Evolutionary conservation across 257 asterid genomes (phyloP).

Genomic region (Scutellaria baicalensis): DNA sequence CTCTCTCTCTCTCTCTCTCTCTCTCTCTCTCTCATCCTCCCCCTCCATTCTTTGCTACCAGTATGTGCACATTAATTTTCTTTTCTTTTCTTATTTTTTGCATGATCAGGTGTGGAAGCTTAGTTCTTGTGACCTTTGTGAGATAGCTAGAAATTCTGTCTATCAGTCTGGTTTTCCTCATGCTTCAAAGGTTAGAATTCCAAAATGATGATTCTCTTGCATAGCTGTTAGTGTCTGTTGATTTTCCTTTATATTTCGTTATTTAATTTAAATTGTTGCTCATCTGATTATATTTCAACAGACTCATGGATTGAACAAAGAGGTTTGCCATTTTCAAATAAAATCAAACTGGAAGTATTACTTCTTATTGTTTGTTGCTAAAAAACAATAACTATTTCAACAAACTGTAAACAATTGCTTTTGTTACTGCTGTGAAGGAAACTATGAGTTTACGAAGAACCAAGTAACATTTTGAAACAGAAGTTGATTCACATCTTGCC

Average conservation of each 20-base stretch:
- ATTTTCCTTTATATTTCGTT: background rate
- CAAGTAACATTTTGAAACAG: background rate
- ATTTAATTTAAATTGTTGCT: background rate
- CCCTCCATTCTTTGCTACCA: conserved; percentile 3
- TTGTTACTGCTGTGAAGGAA: background rate
- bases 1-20: background rate
- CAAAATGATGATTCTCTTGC: conserved; percentile 2
- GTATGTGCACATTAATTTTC: conserved; percentile 3
- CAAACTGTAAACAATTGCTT: no score
- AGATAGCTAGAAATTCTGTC: conserved; percentile 90
- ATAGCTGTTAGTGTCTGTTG: background rate
- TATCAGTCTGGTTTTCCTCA: conserved; percentile 93
- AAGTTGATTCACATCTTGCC: background rate
- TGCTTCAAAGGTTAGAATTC: conserved; percentile 61
- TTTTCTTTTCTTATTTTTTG: background rate
- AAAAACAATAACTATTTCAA: background rate
- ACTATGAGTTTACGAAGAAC: background rate
- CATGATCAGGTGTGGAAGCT: conserved; percentile 85
- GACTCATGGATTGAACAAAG: background rate
- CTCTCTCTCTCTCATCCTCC: background rate
- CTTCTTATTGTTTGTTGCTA: background rate
- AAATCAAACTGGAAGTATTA: background rate
- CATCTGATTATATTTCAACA: background rate
- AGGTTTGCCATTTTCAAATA: background rate
- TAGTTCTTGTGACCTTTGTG: conserved; percentile 93